These are phyloP conservation scores for Colletotrichum tamarilloi DNA, from an alignment of 2,329 filamentous ascomycete genomes.

Conservation along the genomic window DNA sequence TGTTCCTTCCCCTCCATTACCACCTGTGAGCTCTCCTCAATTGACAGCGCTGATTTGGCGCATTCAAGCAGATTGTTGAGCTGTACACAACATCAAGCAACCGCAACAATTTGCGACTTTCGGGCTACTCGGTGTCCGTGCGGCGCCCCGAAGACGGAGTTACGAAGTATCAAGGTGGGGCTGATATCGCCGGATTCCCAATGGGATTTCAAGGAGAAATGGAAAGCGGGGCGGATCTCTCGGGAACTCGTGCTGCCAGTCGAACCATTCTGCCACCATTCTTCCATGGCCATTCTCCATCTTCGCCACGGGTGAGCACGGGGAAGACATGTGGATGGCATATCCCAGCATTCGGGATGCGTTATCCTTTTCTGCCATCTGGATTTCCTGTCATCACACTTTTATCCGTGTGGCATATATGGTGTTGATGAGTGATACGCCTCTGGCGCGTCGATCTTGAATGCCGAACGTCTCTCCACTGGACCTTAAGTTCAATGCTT, in stretches of 20 bases:
- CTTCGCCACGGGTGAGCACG: background rate
- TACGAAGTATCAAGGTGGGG: background rate
- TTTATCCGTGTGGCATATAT: background rate
- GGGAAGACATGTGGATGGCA: background rate
- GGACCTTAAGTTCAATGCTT: too few species aligned
- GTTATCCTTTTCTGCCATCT: slow-evolving; percentile 14
- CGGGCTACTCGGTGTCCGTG: background rate
- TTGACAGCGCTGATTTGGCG: background rate
- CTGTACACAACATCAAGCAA: background rate
- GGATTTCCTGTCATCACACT: slow-evolving; percentile 1
- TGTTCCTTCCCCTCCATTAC: background rate
- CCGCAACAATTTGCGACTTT: background rate
- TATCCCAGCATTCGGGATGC: background rate
- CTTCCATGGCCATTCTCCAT: background rate
- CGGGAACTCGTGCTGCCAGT: slow-evolving; percentile 5
- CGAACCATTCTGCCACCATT: slow-evolving; percentile 1
- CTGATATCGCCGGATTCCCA: background rate
- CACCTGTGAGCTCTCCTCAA: background rate
- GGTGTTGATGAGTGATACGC: background rate
- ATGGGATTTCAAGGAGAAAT: background rate
- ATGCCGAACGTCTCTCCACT: too few species aligned
- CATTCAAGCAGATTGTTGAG: background rate
- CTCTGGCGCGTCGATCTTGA: background rate
- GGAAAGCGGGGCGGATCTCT: background rate
- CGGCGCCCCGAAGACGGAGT: slow-evolving; percentile 3